Conservation (phyloP, 2,329 filamentous ascomycete genomes). For the Aspergillus jensenii region DNA sequence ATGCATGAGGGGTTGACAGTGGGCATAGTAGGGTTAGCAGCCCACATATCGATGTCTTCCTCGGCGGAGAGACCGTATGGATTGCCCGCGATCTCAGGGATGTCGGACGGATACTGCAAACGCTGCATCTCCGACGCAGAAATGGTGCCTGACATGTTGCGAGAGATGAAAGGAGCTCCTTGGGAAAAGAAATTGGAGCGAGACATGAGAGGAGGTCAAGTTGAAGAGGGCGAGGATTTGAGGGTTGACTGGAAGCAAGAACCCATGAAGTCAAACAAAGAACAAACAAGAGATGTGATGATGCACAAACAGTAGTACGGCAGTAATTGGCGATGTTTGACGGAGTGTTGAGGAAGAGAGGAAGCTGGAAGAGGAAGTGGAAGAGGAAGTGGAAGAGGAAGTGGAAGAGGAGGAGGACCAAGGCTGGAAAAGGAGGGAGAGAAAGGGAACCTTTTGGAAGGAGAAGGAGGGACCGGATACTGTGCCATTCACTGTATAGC, state of each 20-base stretch:
- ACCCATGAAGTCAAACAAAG: neutral
- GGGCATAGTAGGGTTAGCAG: neutral
- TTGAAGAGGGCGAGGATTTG: neutral
- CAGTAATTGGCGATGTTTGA: too few relatives aligned
- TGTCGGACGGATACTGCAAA: neutral
- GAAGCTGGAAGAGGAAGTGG: neutral
- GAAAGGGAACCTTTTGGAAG: neutral
- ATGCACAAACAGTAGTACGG: neutral
- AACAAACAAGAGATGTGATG: neutral
- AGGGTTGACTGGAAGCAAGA: neutral
- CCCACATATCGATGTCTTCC: neutral
- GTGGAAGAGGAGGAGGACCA: neutral
- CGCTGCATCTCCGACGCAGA: neutral
- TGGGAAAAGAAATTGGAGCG: slow-evolving; percentile 27
- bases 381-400: neutral
- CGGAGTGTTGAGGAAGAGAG: too few relatives aligned
- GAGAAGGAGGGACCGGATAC: neutral
- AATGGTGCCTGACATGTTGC: neutral
- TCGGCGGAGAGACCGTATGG: neutral
- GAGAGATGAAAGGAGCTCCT: neutral
- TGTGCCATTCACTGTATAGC: too few relatives aligned
- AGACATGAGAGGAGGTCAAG: slow-evolving; percentile 8
- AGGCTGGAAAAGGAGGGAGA: neutral
- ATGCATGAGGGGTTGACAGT: slow-evolving; percentile 1
- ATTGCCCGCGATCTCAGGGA: neutral